Conservation (phyloP, 495 filamentous ascomycete species). For the Trichoderma parareesei region DNA sequence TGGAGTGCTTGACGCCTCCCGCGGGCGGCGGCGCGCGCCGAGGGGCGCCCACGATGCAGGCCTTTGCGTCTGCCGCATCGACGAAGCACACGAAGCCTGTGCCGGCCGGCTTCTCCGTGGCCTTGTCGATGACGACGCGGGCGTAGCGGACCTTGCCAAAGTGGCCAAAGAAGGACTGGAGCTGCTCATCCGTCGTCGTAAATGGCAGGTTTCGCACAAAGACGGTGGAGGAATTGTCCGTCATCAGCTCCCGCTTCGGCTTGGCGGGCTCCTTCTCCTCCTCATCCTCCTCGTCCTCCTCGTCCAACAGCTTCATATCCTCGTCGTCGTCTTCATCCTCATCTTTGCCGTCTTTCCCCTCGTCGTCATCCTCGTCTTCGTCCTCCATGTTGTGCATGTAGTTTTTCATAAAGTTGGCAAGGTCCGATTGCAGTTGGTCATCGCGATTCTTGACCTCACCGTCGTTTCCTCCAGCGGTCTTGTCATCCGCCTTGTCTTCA, state of each 20-base stretch:
- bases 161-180: slow-evolving; percentile 72
- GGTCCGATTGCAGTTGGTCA: slow-evolving; percentile 19
- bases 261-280: slow-evolving; percentile 34
- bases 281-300: slow-evolving; percentile 27
- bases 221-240: slow-evolving; percentile 61
- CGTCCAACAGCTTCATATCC: slow-evolving; percentile 22
- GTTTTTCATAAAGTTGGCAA: slow-evolving; percentile 24
- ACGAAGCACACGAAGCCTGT: slow-evolving; percentile 95
- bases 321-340: slow-evolving; percentile 29
- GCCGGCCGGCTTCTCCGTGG: slow-evolving; percentile 76
- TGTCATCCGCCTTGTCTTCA: slow-evolving; percentile 20
- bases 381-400: slow-evolving; percentile 35
- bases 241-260: slow-evolving; percentile 25
- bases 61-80: slow-evolving; percentile 58
- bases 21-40: slow-evolving; percentile 25
- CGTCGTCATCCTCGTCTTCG: slow-evolving; percentile 32
- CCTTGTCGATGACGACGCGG: slow-evolving; percentile 74
- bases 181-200: slow-evolving; percentile 64
- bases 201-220: slow-evolving; percentile 96
- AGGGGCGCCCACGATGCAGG: slow-evolving; percentile 69
- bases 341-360: slow-evolving; percentile 28
- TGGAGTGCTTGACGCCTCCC: slow-evolving; percentile 51
- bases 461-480: slow-evolving; percentile 23
- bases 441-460: slow-evolving; percentile 28
- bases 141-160: slow-evolving; percentile 86